A percentile compares a stretch with the other conserved stretches of the same genome.
These are phyloP conservation scores for Haematococcus lacustris DNA, from an alignment of 139 green algal species.

Conservation along the genomic window DNA sequence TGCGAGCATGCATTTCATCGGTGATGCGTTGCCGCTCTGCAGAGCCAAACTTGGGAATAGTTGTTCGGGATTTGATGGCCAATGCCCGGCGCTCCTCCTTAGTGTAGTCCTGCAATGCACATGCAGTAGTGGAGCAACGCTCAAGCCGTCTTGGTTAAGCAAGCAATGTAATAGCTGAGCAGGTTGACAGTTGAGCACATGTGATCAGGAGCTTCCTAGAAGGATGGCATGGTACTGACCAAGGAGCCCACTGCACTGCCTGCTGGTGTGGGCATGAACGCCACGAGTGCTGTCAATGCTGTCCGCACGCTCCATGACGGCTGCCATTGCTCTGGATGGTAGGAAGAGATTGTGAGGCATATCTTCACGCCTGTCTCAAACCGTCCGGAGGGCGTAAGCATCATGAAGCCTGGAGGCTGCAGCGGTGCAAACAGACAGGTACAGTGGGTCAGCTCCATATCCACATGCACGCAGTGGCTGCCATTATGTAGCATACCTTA, in stretches of 20 bases:
- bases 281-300: slow-evolving; percentile 85
- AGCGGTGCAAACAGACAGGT: background rate
- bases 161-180: background rate
- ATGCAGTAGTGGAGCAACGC: background rate
- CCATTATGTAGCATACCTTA: slow-evolving; percentile 60
- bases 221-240: slow-evolving; percentile 23
- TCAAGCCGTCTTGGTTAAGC: background rate
- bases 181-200: background rate
- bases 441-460: too few species aligned
- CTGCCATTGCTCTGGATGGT: slow-evolving; percentile 98
- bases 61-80: slow-evolving; percentile 49
- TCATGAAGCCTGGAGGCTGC: slow-evolving; percentile 83
- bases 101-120: slow-evolving; percentile 59
- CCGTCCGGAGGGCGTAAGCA: slow-evolving; percentile 86
- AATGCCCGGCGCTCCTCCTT: slow-evolving; percentile 68
- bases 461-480: too few species aligned
- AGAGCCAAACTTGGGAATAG: slow-evolving; percentile 57
- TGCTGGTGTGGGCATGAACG: slow-evolving; percentile 90
- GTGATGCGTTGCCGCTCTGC: slow-evolving; percentile 67
- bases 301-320: slow-evolving; percentile 93
- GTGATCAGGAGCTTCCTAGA: background rate
- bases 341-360: slow-evolving; percentile 90
- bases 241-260: slow-evolving; percentile 85
- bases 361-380: slow-evolving; percentile 88
- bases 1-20: slow-evolving; percentile 60